These are phyloP conservation scores for Claviceps sp. DNA, from an alignment of 2,329 filamentous ascomycete species.

Conservation along the genomic window DNA sequence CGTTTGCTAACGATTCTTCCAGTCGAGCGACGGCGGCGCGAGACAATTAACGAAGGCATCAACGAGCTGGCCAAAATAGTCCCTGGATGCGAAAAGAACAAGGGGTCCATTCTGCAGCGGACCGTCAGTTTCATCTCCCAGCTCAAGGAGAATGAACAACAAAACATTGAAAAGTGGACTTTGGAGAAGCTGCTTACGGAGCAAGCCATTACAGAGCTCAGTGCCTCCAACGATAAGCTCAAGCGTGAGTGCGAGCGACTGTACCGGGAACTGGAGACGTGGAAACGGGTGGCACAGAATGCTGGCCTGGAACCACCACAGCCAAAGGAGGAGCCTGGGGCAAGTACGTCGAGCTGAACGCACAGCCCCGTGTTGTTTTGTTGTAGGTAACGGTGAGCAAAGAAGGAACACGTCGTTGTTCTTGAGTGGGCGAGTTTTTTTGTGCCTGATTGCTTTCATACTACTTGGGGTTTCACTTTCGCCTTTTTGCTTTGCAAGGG, in stretches of 20 bases:
- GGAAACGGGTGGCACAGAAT: conserved; percentile 56
- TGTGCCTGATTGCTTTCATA: neutral
- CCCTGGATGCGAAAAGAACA: conserved; percentile 96
- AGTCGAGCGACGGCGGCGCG: conserved; percentile 93
- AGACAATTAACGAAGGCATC: conserved; percentile 98
- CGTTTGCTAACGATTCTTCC: conserved; percentile 11
- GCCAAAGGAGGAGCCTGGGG: conserved; percentile 22
- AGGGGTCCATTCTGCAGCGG: conserved; percentile 87
- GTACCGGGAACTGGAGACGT: conserved; percentile 65
- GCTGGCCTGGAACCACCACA: conserved; percentile 37
- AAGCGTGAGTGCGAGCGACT: conserved; percentile 68
- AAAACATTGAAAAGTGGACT: conserved; percentile 91
- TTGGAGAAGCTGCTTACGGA: conserved; percentile 81
- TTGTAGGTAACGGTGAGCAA: too few species aligned
- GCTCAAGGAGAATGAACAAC: conserved; percentile 83
- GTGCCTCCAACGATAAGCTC: conserved; percentile 73
- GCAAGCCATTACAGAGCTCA: conserved; percentile 79
- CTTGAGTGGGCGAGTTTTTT: neutral
- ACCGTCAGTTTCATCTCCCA: conserved; percentile 91
- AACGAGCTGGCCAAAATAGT: conserved; percentile 97
- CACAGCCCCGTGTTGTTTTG: neutral
- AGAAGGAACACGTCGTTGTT: neutral
- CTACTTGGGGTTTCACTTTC: too few species aligned
- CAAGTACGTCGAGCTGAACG: conserved; percentile 18
- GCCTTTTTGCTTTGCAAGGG: neutral